Conservation (phyloP, 2,329 filamentous ascomycete genomes). For the Colletotrichum navitas region DNA sequence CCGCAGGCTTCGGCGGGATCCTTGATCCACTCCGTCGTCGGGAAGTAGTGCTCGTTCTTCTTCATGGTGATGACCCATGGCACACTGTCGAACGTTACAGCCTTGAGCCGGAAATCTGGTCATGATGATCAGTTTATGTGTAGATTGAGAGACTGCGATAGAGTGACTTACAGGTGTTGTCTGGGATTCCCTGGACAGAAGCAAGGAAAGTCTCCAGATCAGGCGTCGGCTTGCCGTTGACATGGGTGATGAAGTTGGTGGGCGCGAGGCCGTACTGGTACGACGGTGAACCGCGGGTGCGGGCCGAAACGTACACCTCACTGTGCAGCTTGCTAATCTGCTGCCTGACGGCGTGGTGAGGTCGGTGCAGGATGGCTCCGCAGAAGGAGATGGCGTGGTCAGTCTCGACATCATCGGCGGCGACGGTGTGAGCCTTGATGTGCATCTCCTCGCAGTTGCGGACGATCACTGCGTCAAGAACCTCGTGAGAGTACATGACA, state of each 20-base stretch:
- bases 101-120: conserved; percentile 89
- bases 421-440: conserved; percentile 85
- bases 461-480: conserved; percentile 87
- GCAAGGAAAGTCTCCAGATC: conserved; percentile 84
- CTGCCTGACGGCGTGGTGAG: conserved; percentile 95
- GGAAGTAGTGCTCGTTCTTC: conserved; percentile 98
- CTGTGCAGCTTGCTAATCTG: conserved; percentile 97
- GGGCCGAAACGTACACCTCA: conserved; percentile 93
- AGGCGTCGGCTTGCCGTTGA: conserved; percentile 88
- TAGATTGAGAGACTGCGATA: neutral
- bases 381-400: conserved; percentile 94
- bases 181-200: conserved; percentile 87
- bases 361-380: conserved; percentile 90
- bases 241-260: conserved; percentile 97
- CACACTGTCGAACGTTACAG: conserved; percentile 98
- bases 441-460: conserved; percentile 84
- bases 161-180: conserved; percentile 83
- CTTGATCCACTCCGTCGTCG: conserved; percentile 78
- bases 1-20: conserved; percentile 69
- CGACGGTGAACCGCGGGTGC: conserved; percentile 84
- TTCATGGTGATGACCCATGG: conserved; percentile 99
- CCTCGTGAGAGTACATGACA: conserved; percentile 92
- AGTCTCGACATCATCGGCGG: conserved; percentile 92
- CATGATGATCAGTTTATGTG: conserved; percentile 39
- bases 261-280: conserved; percentile 94